Conservation (phyloP, 768 basidiomycete genomes). For the Russula lepida region DNA sequence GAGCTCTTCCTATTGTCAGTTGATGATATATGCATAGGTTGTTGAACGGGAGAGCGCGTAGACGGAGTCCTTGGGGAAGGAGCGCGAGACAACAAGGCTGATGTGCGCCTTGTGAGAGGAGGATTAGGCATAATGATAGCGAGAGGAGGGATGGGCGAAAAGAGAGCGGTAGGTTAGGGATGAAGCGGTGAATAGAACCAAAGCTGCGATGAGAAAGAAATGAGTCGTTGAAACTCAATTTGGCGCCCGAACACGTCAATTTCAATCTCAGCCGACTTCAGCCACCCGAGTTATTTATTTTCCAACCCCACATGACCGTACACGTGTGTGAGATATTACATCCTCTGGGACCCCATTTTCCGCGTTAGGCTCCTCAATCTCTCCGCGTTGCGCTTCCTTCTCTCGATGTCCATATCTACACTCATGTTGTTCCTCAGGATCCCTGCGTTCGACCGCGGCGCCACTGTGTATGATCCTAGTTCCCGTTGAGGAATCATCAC, state of each 20-base stretch:
- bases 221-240: constrained; percentile 12
- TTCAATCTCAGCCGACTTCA: constrained; percentile 11
- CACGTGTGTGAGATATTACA: not conserved
- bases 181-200: not conserved
- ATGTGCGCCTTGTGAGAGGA: constrained; percentile 41
- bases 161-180: constrained; percentile 20
- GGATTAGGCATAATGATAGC: constrained; percentile 58
- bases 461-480: constrained; percentile 71
- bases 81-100: constrained; percentile 41
- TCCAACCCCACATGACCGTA: not conserved
- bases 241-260: constrained; percentile 11
- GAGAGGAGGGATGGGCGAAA: constrained; percentile 42
- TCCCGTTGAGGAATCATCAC: constrained; percentile 76
- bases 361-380: constrained; percentile 56
- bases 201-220: not conserved
- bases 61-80: constrained; percentile 48
- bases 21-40: constrained; percentile 42
- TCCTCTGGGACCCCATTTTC: constrained; percentile 28
- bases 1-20: constrained; percentile 57
- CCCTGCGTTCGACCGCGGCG: constrained; percentile 53
- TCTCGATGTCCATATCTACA: constrained; percentile 66
- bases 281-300: not conserved
- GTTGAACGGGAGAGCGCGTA: constrained; percentile 45
- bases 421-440: constrained; percentile 43
- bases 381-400: constrained; percentile 68